phyloP scores from a whole-genome alignment of 2,329 filamentous ascomycete genomes.

The Cercospora canescens region DNA sequence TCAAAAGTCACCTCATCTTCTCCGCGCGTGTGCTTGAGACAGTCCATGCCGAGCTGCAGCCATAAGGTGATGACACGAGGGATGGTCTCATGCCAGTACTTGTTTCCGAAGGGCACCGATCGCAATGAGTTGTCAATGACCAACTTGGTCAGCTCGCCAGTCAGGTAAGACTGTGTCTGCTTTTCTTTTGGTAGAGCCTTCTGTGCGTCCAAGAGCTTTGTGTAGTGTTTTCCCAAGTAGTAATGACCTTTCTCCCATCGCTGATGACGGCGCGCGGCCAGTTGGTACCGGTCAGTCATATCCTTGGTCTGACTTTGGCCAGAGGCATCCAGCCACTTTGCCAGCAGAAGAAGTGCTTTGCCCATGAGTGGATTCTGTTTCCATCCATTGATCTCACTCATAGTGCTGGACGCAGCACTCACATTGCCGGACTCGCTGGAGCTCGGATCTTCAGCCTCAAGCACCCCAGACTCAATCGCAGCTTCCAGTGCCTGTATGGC shows the following conservation, averaged over 20 bases:
- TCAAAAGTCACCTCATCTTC: slow-evolving; percentile 49
- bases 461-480: slow-evolving; percentile 79
- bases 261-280: slow-evolving; percentile 67
- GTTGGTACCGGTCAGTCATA: slow-evolving; percentile 78
- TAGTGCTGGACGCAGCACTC: slow-evolving; percentile 4
- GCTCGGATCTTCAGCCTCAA: slow-evolving; percentile 44
- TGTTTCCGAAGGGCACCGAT: slow-evolving; percentile 83
- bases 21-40: slow-evolving; percentile 43
- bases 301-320: slow-evolving; percentile 85
- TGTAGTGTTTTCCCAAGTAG: slow-evolving; percentile 94
- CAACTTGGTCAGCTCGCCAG: slow-evolving; percentile 80
- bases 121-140: slow-evolving; percentile 93
- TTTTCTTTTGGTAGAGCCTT: slow-evolving; percentile 73
- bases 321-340: slow-evolving; percentile 95
- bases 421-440: slow-evolving; percentile 11
- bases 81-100: slow-evolving; percentile 93
- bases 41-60: slow-evolving; percentile 82
- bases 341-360: slow-evolving; percentile 81
- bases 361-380: slow-evolving; percentile 65
- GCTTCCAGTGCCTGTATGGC: slow-evolving; percentile 89
- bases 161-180: slow-evolving; percentile 60
- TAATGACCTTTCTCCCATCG: slow-evolving; percentile 98
- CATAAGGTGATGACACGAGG: slow-evolving; percentile 91
- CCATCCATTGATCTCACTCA: slow-evolving; percentile 32
- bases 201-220: slow-evolving; percentile 90